A percentile compares a stretch with the other conserved stretches of the same genome.
These are phyloP conservation scores for Mortierella sp. DNA, from an alignment of 371 early-diverging fungal genomes.

Conservation along the genomic window DNA sequence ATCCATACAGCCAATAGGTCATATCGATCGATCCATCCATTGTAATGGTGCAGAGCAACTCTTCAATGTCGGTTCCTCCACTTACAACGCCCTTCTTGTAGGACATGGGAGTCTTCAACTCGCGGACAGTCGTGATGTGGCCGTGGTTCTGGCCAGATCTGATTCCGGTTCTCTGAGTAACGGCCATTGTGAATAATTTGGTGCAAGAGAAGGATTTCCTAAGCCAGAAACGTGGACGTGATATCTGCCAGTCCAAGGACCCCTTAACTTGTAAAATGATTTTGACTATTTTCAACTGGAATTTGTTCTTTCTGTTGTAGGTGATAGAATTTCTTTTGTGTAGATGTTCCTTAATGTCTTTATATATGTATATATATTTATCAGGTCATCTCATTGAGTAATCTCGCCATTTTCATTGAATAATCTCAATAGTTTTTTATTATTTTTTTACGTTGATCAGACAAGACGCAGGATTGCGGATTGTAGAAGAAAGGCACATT, in stretches of 20 bases:
- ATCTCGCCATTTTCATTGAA: too few species aligned
- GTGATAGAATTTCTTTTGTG: neutral
- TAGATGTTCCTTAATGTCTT: too few species aligned
- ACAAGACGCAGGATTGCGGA: neutral
- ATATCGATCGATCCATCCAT: slow-evolving; percentile 32
- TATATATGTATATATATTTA: too few species aligned
- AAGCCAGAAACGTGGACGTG: slow-evolving; percentile 1
- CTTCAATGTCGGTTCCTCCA: slow-evolving; percentile 7
- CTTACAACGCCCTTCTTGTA: slow-evolving; percentile 87
- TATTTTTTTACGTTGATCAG: neutral
- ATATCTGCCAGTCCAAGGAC: neutral
- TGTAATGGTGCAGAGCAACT: neutral
- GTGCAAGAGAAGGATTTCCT: slow-evolving; percentile 35
- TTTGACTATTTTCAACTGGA: too few species aligned
- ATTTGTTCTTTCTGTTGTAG: neutral
- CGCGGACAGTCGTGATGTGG: slow-evolving; percentile 88
- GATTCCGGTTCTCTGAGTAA: slow-evolving; percentile 79
- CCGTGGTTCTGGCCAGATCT: slow-evolving; percentile 87
- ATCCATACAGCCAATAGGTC: slow-evolving; percentile 8
- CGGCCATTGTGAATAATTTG: slow-evolving; percentile 59
- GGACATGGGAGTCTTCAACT: slow-evolving; percentile 82
- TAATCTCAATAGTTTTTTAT: neutral
- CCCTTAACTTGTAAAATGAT: slow-evolving; percentile 1
- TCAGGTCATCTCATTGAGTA: too few species aligned
- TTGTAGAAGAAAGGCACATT: neutral